Evolutionary conservation across 176 grass and related monocot species (phyloP), one percentile per base, ranked within the genome.

Genomic region (Poa pratensis): DNA sequence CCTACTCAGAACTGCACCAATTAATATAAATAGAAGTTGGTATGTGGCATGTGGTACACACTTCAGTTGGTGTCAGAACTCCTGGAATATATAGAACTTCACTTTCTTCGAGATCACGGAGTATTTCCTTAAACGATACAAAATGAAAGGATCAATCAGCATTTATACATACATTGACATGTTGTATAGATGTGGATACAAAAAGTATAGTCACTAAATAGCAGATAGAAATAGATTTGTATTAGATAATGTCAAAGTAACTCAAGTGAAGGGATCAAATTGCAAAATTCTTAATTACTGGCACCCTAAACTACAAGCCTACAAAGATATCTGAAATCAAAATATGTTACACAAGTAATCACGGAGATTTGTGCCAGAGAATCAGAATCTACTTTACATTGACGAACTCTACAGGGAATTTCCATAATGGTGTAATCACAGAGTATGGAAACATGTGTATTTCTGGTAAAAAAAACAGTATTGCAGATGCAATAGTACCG

Each of bases 1-100:
- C 43, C 9, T 82, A 62, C 22, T 49, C 7, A 63, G 30, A 53
- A 40, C 13, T 85, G 40, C 22, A 82, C 14, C 43, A 73, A 49
- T 80, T 22, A 74, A 74, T 62, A 70, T 40, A 13, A 18, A 76
- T 37, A 35, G 35, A 61, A 83, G 22, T 61, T 67, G 11, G 27
- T 35, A 86, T 18, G 15, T 83, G 45, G 62, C 61, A 90, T 57
- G 27, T 82, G 6, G 52, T 88, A 84, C 78, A 72, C 87, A 94
- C 95, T 87, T 98, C 95, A 76, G 90, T 98, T 80, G 95, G 91
- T 61, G 95, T 98, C 78, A 95, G 75, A 24, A 89, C 95, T 88
- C 95, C 95, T 59, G 95, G 95, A 79, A 95, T 98, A 83, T 93
- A 98, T 24, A 95, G 83, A 82, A 95, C 84, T 77, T 90, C 79